phyloP scores from a whole-genome alignment of 2,329 filamentous ascomycete species.

The Metarhizium guizhouense region DNA sequence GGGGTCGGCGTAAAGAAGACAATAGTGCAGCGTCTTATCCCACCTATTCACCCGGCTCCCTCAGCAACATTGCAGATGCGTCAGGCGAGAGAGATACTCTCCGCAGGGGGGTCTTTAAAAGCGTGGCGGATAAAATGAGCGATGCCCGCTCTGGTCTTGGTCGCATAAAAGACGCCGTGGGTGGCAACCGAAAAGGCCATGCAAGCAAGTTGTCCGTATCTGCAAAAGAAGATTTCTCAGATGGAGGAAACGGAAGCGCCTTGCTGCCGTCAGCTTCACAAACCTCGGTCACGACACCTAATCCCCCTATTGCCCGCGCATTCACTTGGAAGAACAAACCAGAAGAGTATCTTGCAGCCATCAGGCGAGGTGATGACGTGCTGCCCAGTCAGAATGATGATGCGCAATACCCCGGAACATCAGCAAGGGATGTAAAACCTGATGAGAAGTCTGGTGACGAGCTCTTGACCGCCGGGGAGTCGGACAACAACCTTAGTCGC shows the following conservation, averaged over 20 bases:
- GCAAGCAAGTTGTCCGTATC: constrained; percentile 38
- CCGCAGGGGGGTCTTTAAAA: constrained; percentile 64
- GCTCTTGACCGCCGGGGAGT: constrained; percentile 11
- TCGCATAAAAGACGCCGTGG: constrained; percentile 78
- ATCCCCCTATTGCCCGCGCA: constrained; percentile 34
- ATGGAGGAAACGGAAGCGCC: constrained; percentile 15
- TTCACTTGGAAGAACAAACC: constrained; percentile 59
- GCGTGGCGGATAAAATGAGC: constrained; percentile 67
- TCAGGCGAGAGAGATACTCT: constrained; percentile 46
- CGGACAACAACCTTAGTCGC: constrained; percentile 17
- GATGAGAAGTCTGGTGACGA: constrained; percentile 15
- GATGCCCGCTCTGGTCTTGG: constrained; percentile 77
- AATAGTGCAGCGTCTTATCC: constrained; percentile 31
- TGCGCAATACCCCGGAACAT: constrained; percentile 17
- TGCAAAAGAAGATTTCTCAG: constrained; percentile 41
- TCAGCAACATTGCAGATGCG: constrained; percentile 37
- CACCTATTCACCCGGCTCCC: constrained; percentile 33
- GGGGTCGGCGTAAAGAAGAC: constrained; percentile 36
- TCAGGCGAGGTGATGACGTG: constrained; percentile 27
- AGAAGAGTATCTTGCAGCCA: constrained; percentile 43
- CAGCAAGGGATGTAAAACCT: constrained; percentile 16
- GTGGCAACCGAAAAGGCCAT: constrained; percentile 47
- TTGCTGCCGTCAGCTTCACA: constrained; percentile 9
- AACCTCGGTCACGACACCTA: constrained; percentile 20
- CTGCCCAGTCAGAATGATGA: constrained; percentile 15